Evolutionary conservation across 108 stramenopile genomes (phyloP).

Genomic region (Chaetoceros tenuissimus): DNA sequence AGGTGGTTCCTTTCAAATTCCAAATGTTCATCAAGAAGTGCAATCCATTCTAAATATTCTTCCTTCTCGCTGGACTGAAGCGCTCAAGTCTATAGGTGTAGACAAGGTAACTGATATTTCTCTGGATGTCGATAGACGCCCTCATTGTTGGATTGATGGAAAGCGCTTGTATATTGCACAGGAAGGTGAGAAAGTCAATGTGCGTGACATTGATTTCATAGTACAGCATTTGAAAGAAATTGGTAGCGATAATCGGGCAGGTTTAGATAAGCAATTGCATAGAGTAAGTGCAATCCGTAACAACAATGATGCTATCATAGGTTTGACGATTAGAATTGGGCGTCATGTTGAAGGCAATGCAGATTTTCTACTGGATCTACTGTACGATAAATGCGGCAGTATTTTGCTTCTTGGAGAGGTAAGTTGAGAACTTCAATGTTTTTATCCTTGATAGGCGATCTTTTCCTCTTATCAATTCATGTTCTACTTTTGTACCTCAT

Average conservation of each 20-base stretch:
- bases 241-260: conserved; percentile 32
- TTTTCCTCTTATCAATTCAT: no score
- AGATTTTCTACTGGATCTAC: conserved; percentile 32
- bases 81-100: not conserved
- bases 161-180: conserved; percentile 10
- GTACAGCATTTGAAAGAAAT: conserved; percentile 7
- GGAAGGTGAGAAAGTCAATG: conserved; percentile 3
- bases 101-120: conserved; percentile 13
- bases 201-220: conserved; percentile 11
- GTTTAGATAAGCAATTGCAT: conserved; percentile 20
- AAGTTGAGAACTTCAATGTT: no score
- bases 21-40: no score
- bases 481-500: no score
- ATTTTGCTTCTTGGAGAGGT: conserved; percentile 28
- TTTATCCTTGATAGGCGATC: no score
- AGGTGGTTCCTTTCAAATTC: no score
- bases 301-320: conserved; percentile 14
- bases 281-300: conserved; percentile 23
- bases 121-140: conserved; percentile 15
- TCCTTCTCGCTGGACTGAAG: not conserved
- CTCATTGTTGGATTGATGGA: conserved; percentile 16
- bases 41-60: conserved; percentile 1
- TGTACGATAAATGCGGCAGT: conserved; percentile 14
- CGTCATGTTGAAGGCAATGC: conserved; percentile 34
- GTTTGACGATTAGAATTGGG: conserved; percentile 43